phyloP scores from a whole-genome alignment of 345 rosid species.

The Hibiscus trionum region DNA sequence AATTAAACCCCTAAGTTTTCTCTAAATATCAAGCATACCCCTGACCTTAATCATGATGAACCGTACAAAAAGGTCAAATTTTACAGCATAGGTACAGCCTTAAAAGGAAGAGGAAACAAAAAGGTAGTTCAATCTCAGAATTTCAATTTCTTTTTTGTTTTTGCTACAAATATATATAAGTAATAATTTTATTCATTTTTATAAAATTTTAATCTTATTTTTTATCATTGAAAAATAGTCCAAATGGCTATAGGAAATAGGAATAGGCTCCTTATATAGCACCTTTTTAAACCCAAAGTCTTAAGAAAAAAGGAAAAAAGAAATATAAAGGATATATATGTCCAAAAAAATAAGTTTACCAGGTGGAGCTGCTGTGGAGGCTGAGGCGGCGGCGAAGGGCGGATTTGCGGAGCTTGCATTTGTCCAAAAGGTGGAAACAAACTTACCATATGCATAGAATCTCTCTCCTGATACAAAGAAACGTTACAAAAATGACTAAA shows the following conservation, averaged over 20 bases:
- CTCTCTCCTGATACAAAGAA: slow-evolving; percentile 41
- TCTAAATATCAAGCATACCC: neutral
- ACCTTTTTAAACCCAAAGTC: neutral
- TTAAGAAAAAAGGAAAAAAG: neutral
- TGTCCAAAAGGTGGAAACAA: slow-evolving; percentile 61
- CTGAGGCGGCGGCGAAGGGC: slow-evolving; percentile 31
- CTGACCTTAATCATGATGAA: neutral
- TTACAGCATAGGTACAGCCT: neutral
- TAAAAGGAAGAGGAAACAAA: neutral
- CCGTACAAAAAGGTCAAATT: slow-evolving; percentile 1
- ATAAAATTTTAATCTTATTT: neutral
- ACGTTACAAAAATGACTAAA: slow-evolving; percentile 13
- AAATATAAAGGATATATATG: slow-evolving; percentile 5
- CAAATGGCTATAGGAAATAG: no score
- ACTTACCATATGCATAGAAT: slow-evolving; percentile 50
- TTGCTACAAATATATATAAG: neutral
- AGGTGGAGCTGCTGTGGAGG: slow-evolving; percentile 38
- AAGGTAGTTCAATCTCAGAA: neutral
- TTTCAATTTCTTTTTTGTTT: neutral
- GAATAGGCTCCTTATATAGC: neutral
- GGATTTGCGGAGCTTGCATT: slow-evolving; percentile 37
- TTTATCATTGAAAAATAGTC: no score
- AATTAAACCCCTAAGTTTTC: neutral
- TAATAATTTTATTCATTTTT: neutral
- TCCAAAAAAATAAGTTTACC: slow-evolving; percentile 19